A percentile compares a stretch with the other conserved stretches of the same genome.
Conservation (phyloP, 2,329 filamentous ascomycete genomes). For the Neopestalotiopsis clavispora region DNA sequence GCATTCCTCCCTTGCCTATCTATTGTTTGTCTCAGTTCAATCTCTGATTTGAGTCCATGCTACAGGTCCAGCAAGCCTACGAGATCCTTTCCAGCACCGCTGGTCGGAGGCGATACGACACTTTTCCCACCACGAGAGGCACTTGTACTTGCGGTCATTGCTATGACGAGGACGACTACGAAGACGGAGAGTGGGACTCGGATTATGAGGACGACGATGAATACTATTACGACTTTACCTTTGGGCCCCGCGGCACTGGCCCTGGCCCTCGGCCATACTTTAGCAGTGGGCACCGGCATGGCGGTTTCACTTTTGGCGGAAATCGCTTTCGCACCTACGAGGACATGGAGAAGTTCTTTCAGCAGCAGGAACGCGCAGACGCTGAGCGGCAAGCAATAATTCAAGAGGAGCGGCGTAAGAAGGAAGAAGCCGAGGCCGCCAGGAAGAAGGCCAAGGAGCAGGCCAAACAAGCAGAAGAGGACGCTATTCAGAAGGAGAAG, state of each 20-base stretch:
- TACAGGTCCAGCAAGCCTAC: conserved; percentile 31
- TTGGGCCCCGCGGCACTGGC: conserved; percentile 7
- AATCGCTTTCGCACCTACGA: conserved; percentile 5
- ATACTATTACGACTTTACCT: conserved; percentile 14
- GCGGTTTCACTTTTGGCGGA: conserved; percentile 11
- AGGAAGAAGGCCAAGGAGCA: conserved; percentile 16
- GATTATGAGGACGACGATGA: conserved; percentile 16
- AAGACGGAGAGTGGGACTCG: conserved; percentile 12
- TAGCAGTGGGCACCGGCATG: conserved; percentile 1
- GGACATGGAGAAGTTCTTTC: background rate
- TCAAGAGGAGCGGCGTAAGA: conserved; percentile 8
- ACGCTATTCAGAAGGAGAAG: conserved; percentile 10
- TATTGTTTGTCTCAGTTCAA: background rate
- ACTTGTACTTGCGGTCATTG: background rate
- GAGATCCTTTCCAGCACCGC: conserved; percentile 28
- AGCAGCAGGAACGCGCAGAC: conserved; percentile 7
- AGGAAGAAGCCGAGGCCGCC: conserved; percentile 12
- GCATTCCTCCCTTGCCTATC: background rate
- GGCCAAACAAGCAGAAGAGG: conserved; percentile 21
- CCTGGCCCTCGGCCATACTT: conserved; percentile 4
- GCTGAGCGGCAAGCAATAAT: conserved; percentile 4
- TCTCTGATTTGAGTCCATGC: background rate
- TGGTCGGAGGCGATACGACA: conserved; percentile 28
- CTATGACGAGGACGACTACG: background rate
- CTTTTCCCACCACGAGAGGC: background rate